Base-by-base conservation (phyloP, 805 yeast species). In the Naumovozyma baii region DNA sequence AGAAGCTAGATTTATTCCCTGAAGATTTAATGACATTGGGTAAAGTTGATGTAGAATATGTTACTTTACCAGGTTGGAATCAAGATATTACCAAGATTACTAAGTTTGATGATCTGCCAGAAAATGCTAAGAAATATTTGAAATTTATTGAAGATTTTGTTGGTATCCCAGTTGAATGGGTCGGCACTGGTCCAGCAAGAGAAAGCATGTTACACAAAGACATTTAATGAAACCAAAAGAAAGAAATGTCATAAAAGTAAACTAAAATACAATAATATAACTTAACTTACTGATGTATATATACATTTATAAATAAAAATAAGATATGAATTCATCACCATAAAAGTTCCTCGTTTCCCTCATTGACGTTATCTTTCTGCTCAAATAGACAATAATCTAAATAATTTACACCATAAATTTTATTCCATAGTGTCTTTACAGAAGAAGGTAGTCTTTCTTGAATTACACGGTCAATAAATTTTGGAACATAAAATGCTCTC, bases 171-270 rank as follows among this genome's bases (percentile, higher is more conserved):
- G 74, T 92, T 47, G 83, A 82, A 62, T 92, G 96, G 96, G 92
- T 92, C 46, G 98, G 98, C 61, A 92, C 95, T 42, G 98, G 98
- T 47, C 96, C 98, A 47, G 95, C 86, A 39, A 83, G 97, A 69
- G 94, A 83, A 41, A 78, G 88, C 29, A 88, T 87, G 96, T 72
- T 87, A 52, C 78, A 76, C 51, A 80, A 77, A 61, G 49, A 57
- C 14, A 29, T 29, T n/a, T 29, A 22, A 22, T 22, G 7, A 22
- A n/a, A n/a, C 28, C 28, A 22, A 8, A 8, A 22, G 12, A 22
- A 22, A 22, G 28, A 22, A 22, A 22, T 22, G 28, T 12, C 28
- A 12, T 22, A 22, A 22, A 22, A 8, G 31, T 29, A 29, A 29
- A 9, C 13, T 29, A 29, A 30, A 14, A 14, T n/a, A 15, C 33